phyloP scores from a whole-genome alignment of 75 land plant species.

The Ceratopteris richardii region DNA sequence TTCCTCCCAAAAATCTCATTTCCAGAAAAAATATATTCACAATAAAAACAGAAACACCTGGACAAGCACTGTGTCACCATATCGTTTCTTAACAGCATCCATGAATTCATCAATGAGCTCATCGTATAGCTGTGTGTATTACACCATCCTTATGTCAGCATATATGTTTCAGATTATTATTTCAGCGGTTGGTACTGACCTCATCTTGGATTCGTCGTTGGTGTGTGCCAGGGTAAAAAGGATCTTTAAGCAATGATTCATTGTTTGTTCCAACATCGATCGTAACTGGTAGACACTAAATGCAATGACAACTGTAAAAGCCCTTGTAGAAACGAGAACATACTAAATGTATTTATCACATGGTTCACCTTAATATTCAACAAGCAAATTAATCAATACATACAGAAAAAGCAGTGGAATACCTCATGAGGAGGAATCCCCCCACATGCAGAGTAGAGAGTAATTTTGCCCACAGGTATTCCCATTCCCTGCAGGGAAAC shows the following conservation, averaged over 20 bases:
- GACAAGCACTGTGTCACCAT: slow-evolving; percentile 33
- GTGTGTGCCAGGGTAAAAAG: slow-evolving; percentile 25
- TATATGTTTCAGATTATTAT: too few relatives aligned
- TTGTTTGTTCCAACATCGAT: slow-evolving; percentile 98
- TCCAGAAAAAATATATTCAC: background rate
- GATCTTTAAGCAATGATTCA: slow-evolving; percentile 63
- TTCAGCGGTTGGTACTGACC: slow-evolving; percentile 6
- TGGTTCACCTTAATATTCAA: background rate
- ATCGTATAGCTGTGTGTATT: slow-evolving; percentile 25
- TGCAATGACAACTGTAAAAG: background rate
- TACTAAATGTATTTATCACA: too few relatives aligned
- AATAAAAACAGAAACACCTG: slow-evolving; percentile 9
- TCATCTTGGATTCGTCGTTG: slow-evolving; percentile 26
- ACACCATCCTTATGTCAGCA: too few relatives aligned
- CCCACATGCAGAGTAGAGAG: slow-evolving; percentile 88
- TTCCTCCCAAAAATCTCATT: too few relatives aligned
- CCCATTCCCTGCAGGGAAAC: slow-evolving; percentile 51
- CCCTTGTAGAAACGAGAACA: too few relatives aligned
- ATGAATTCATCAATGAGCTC: slow-evolving; percentile 35
- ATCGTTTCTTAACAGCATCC: slow-evolving; percentile 28
- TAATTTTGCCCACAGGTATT: slow-evolving; percentile 90
- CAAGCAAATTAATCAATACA: background rate
- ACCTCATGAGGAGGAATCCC: slow-evolving; percentile 80
- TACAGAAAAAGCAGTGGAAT: background rate
- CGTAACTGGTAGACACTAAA: slow-evolving; percentile 75